Conservation (phyloP, 1,139 yeast species). For the Yamadazyma spencermartinsiae region DNA sequence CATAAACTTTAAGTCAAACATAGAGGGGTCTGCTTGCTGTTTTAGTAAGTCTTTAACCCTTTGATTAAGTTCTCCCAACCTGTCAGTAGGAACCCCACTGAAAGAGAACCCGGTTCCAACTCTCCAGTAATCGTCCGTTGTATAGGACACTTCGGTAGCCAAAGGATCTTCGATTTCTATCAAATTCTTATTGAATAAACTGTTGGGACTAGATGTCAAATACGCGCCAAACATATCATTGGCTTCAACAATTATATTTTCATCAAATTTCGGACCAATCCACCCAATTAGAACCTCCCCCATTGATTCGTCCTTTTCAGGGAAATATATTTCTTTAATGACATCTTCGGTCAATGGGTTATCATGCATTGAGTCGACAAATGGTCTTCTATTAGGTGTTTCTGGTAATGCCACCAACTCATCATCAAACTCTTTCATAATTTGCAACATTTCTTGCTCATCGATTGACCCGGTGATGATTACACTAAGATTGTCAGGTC, state of each 20-base stretch:
- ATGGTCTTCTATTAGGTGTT: conserved; percentile 60
- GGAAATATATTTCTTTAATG: conserved; percentile 66
- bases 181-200: conserved; percentile 64
- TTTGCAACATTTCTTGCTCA: conserved; percentile 61
- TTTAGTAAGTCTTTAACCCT: conserved; percentile 52
- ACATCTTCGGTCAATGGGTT: conserved; percentile 40
- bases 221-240: conserved; percentile 72
- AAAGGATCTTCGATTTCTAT: conserved; percentile 83
- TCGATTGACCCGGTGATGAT: conserved; percentile 85
- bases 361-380: conserved; percentile 68
- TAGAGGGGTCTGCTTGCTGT: conserved; percentile 46
- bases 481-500: conserved; percentile 82
- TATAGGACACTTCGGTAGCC: conserved; percentile 69
- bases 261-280: conserved; percentile 74
- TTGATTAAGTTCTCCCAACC: conserved; percentile 51
- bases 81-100: conserved; percentile 76
- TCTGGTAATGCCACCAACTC: conserved; percentile 45
- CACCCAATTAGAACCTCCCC: conserved; percentile 78
- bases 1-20: conserved; percentile 65
- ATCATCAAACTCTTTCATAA: conserved; percentile 65
- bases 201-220: conserved; percentile 72
- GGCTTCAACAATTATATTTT: conserved; percentile 60
- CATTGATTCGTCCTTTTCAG: conserved; percentile 84
- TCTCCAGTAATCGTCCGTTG: conserved; percentile 68
- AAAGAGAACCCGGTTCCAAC: conserved; percentile 60